Evolutionary conservation across 2,329 filamentous ascomycete species (phyloP).

Genomic region (Eutypella sp.): DNA sequence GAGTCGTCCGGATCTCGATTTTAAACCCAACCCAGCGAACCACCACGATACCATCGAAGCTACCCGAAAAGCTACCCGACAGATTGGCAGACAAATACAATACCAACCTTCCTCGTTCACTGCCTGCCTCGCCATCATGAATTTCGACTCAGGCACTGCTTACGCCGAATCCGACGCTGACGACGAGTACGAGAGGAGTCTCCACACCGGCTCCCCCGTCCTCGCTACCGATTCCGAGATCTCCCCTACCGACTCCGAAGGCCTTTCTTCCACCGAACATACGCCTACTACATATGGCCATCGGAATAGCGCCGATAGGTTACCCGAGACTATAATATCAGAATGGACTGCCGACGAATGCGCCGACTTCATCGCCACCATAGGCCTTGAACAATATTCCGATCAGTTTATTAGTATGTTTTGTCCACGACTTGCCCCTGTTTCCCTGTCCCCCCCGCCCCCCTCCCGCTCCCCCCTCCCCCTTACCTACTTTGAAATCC

Average conservation of each 20-base stretch:
- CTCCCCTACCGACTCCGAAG: conserved; percentile 67
- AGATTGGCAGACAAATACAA: too few relatives aligned
- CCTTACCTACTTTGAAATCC: too few relatives aligned
- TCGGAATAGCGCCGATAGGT: conserved; percentile 56
- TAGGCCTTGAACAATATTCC: conserved; percentile 79
- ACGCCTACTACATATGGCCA: conserved; percentile 76
- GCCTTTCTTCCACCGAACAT: conserved; percentile 64
- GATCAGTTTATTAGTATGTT: conserved; percentile 74
- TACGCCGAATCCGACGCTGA: conserved; percentile 79
- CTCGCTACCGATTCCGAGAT: conserved; percentile 61
- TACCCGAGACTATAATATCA: conserved; percentile 70
- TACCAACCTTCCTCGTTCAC: background rate
- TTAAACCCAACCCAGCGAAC: background rate
- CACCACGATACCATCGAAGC: background rate
- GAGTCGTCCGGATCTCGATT: background rate
- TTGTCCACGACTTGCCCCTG: conserved; percentile 26
- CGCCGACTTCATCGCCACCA: conserved; percentile 77
- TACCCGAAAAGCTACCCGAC: too few relatives aligned
- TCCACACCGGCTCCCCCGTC: conserved; percentile 62
- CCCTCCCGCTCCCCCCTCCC: too few relatives aligned
- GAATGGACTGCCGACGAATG: conserved; percentile 84
- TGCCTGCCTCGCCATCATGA: conserved; percentile 42
- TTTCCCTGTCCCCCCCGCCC: too few relatives aligned
- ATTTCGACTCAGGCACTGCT: conserved; percentile 60
- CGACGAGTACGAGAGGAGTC: conserved; percentile 76